Conservation (phyloP, 768 basidiomycete genomes). For the Hysterangium stoloniferum region DNA sequence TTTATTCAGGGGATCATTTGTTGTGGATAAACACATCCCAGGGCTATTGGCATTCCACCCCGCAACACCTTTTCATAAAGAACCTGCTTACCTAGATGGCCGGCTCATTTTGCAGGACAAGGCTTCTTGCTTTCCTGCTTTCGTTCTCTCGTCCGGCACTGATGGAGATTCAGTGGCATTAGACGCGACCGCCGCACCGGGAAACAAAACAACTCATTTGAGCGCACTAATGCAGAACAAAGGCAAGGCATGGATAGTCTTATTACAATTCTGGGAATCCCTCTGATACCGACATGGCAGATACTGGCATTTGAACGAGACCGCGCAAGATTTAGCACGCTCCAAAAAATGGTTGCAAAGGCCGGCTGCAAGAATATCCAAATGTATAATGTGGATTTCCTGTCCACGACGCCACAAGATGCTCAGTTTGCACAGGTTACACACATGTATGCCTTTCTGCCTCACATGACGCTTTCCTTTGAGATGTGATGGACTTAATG, state of each 20-base stretch:
- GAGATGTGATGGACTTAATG: not conserved
- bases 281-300: no score
- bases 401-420: slow-evolving; percentile 64
- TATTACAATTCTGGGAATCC: not conserved
- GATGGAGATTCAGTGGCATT: slow-evolving; percentile 54
- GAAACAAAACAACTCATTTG: slow-evolving; percentile 95
- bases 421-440: slow-evolving; percentile 57
- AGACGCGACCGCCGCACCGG: slow-evolving; percentile 94
- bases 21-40: slow-evolving; percentile 71
- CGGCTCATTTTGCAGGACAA: slow-evolving; percentile 95
- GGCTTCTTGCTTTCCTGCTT: slow-evolving; percentile 93
- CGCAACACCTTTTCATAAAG: slow-evolving; percentile 54
- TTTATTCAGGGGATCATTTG: slow-evolving; percentile 48
- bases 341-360: slow-evolving; percentile 77
- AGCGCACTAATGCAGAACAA: slow-evolving; percentile 79
- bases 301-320: slow-evolving; percentile 89
- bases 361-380: slow-evolving; percentile 79
- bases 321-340: slow-evolving; percentile 68
- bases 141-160: slow-evolving; percentile 70
- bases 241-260: slow-evolving; percentile 55
- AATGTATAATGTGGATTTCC: slow-evolving; percentile 75
- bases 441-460: slow-evolving; percentile 62
- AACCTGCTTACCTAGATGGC: slow-evolving; percentile 65
- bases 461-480: slow-evolving; percentile 9
- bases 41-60: slow-evolving; percentile 77